These are phyloP conservation scores for Fusarium siculi DNA, from an alignment of 2,329 filamentous ascomycete genomes.

Conservation along the genomic window DNA sequence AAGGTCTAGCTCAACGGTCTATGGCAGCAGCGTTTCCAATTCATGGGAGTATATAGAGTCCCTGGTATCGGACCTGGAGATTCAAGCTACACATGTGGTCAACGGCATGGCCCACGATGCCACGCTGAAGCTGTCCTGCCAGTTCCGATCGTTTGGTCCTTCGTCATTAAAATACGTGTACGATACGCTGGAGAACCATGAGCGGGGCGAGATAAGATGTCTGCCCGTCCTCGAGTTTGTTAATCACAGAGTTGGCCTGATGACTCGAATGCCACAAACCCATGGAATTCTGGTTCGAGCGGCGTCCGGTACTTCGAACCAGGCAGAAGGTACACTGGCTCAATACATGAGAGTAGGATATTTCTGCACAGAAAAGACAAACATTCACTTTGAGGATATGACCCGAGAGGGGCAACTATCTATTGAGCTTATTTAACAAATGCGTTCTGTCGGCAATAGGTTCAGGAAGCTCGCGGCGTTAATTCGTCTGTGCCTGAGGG, in stretches of 20 bases:
- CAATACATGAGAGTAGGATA: neutral
- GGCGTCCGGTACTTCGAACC: accelerated
- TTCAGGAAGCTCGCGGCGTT: accelerated
- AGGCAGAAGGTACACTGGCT: accelerated
- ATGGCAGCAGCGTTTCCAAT: accelerated
- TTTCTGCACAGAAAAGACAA: neutral
- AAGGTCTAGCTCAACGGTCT: accelerated
- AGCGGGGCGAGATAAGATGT: neutral
- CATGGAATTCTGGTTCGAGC: neutral
- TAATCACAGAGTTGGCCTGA: accelerated
- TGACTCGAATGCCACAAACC: accelerated
- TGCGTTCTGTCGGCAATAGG: accelerated
- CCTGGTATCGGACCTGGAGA: accelerated
- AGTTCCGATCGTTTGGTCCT: accelerated
- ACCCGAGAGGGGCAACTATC: accelerated
- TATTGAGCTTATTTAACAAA: neutral
- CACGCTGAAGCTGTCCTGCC: neutral
- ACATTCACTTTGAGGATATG: accelerated
- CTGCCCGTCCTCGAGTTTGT: neutral
- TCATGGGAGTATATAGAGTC: neutral
- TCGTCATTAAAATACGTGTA: neutral
- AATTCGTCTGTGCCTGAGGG: neutral
- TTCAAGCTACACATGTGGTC: neutral
- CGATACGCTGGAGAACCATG: neutral
- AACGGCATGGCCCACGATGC: neutral